Base-by-base conservation (phyloP, 805 yeast species). In the Metschnikowia aberdeeniae region DNA sequence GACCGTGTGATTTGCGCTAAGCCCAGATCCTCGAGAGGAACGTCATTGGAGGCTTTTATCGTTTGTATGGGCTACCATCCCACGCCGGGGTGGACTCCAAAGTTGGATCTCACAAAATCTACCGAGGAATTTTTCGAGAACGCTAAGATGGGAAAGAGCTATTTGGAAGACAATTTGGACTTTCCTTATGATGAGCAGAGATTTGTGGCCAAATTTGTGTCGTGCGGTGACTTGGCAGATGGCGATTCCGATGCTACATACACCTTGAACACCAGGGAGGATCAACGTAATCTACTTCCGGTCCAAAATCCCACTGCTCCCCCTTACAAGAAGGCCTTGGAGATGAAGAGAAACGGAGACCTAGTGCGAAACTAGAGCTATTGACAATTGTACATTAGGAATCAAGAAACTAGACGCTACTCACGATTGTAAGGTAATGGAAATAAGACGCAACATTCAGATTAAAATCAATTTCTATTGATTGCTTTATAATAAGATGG, bases 191-290 rank as follows among this genome's bases (percentile, higher is more conserved):
- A 52, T 1, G 93, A 86, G 54, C 87, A 84, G 52, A 70, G 97
- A 51, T 64, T 70, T 9, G 79, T 93, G 20, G 97, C 97, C 0
- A 89, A 89, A n/a, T 92, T 92, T 57, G 72, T 93, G 47, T 96
- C 98, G 0, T 93, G 99, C 66, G 99, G 99, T 34, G 97, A 89
- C 58, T 72, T 93, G 46, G 75, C 81, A 35, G 86, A 86, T 54
- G 86, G 84, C 42, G 99, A 93, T 63, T 87, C 97, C 0, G 99
- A 93, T 66, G 99, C 99, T 0, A 92, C 98, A 0, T 93, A 93
- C 61, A 67, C 80, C 5, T 65, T 82, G 32, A 81, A 79, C 27
- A 42, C 57, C 3, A 59, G 55, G 27, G 64, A 60, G 32, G 63
- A 62, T 17, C 63, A 61, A 14, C 63, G 67, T 6, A 82, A 89